Base-by-base conservation (phyloP, 2,329 filamentous ascomycete species). In the Hymenoscyphus fructigenus region DNA sequence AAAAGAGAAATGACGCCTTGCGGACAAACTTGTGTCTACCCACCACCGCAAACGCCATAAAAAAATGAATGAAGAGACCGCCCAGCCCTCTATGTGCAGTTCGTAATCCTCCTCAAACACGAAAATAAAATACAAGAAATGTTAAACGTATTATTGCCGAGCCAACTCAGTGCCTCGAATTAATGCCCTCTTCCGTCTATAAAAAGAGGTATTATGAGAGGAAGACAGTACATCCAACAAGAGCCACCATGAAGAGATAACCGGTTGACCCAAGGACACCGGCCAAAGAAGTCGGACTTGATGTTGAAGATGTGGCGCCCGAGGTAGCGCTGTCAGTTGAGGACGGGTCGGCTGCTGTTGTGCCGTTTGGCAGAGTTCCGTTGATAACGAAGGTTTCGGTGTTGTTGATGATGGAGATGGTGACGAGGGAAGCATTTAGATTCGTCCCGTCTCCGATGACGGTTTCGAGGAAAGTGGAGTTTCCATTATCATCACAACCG, bases 361-460 rank as follows among this genome's bases (percentile, higher is more conserved):
- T 90, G 59, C 85, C 86, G 69, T 90, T 89, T 34, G 88, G 85
- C 3, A 94, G 79, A 0, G 89, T 91, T n/a, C 91, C 91, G 75
- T 93, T 92, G 74, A 94, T 79, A 34, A 91, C 80, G 44, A 95
- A 83, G 1, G 85, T 88, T 67, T 78, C 78, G 1, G 83, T 89
- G 59, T 86, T 86, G 63, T 91, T 88, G 66, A 89, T 82, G 61
- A 82, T 78, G 2, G 83, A 85, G 0, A 93, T 83, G 14, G 80
- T 83, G 64, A 91, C 83, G 1, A 92, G 70, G 0, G 81, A 82
- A 71, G 85, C 82, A 78, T 92, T 88, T 61, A 91, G 79, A 2
- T 74, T 78, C 67, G 82, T 86, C 47, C 87, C 88, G 74, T 90
- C 84, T 62, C 88, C 90, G 55, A 93, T 80, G 10, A 93, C 73